A percentile compares a stretch with the other conserved stretches of the same genome.
Conservation (phyloP, 306 rosid genomes). For the Dicorynia guianensis region DNA sequence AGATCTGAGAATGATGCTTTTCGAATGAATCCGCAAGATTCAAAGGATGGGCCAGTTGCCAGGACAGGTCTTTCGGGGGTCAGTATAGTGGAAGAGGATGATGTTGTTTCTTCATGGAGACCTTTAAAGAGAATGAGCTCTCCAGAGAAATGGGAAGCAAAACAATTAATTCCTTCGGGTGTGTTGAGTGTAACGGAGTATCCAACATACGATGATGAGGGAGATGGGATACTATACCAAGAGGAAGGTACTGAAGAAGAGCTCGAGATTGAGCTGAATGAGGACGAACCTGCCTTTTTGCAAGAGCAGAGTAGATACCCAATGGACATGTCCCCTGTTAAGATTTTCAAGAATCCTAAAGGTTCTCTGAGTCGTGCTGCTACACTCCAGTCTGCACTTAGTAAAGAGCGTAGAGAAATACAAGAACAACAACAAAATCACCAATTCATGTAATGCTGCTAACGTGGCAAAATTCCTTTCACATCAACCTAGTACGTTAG, state of each 20-base stretch:
- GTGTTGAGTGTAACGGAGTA: slow-evolving; percentile 49
- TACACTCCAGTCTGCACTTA: slow-evolving; percentile 69
- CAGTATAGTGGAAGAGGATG: slow-evolving; percentile 59
- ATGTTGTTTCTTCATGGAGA: slow-evolving; percentile 52
- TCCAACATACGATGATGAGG: slow-evolving; percentile 63
- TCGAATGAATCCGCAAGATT: slow-evolving; percentile 50
- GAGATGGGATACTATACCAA: slow-evolving; percentile 56
- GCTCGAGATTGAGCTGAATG: slow-evolving; percentile 63
- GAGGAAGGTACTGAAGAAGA: slow-evolving; percentile 69
- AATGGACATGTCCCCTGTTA: slow-evolving; percentile 65
- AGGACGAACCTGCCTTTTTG: too few species aligned
- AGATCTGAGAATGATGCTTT: slow-evolving; percentile 46
- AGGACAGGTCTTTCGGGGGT: slow-evolving; percentile 68
- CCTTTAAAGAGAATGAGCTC: slow-evolving; percentile 71
- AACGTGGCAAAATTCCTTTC: too few species aligned
- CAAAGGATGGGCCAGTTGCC: slow-evolving; percentile 51
- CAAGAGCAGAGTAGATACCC: slow-evolving; percentile 64
- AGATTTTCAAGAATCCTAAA: slow-evolving; percentile 67
- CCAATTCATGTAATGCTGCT: too few species aligned
- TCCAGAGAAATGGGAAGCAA: slow-evolving; percentile 69
- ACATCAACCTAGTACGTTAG: too few species aligned
- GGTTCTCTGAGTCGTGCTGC: slow-evolving; percentile 69
- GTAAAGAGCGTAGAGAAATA: slow-evolving; percentile 72
- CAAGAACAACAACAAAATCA: slow-evolving; percentile 68
- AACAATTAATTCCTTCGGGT: slow-evolving; percentile 64